Conservation (phyloP, 495 filamentous ascomycete species). For the Annulohypoxylon bovei region DNA sequence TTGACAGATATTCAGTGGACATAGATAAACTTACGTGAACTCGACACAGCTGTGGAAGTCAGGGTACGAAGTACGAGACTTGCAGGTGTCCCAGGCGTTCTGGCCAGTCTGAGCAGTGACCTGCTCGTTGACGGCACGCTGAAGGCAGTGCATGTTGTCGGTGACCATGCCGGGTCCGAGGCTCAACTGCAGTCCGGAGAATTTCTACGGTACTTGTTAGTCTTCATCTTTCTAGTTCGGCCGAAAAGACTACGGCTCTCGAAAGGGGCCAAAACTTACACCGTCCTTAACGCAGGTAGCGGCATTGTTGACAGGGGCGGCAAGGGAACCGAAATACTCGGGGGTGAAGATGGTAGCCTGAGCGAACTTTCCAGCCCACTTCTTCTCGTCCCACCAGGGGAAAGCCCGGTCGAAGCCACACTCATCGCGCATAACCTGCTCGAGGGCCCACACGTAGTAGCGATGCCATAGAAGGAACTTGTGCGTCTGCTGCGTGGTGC, state of each 20-base stretch:
- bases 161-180: constrained; percentile 48
- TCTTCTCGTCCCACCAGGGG: constrained; percentile 57
- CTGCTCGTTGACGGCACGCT: constrained; percentile 49
- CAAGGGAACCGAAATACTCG: constrained; percentile 45
- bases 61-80: constrained; percentile 42
- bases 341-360: constrained; percentile 49
- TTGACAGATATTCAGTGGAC: background rate
- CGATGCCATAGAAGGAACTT: constrained; percentile 76
- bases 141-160: constrained; percentile 48
- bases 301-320: constrained; percentile 44
- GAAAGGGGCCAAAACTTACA: constrained; percentile 48
- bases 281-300: constrained; percentile 45
- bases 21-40: constrained; percentile 42
- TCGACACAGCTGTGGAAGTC: constrained; percentile 49
- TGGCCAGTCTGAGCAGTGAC: constrained; percentile 41
- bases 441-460: constrained; percentile 68
- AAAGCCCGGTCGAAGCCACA: constrained; percentile 67
- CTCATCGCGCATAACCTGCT: constrained; percentile 69
- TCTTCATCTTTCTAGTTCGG: background rate
- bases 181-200: constrained; percentile 45
- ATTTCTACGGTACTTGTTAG: constrained; percentile 34
- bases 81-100: constrained; percentile 43
- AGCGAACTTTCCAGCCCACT: constrained; percentile 49
- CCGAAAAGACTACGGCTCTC: background rate
- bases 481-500: constrained; percentile 56